These are phyloP conservation scores for Sorghum bicolor DNA, from an alignment of 176 grass and related monocot species.

Conservation along the genomic window DNA sequence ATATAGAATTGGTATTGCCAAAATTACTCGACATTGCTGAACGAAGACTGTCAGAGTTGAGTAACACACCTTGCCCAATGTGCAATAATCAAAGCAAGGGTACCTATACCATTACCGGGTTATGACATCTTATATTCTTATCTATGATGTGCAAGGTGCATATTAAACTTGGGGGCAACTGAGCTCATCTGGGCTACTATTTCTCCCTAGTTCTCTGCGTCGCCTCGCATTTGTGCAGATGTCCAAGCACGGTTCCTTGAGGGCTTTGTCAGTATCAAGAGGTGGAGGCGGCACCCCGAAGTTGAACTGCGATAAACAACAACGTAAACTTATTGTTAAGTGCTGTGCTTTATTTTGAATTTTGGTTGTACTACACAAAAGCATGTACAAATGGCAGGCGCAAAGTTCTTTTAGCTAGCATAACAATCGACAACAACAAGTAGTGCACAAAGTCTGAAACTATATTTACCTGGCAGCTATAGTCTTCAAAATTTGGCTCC, in stretches of 20 bases:
- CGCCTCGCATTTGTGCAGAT: constrained; percentile 60
- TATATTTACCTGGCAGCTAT: constrained; percentile 79
- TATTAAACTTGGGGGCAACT: constrained; percentile 42
- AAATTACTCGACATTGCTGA: not conserved
- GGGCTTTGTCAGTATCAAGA: constrained; percentile 50
- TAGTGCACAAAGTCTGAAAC: not conserved
- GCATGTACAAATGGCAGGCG: not conserved
- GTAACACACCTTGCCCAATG: not conserved
- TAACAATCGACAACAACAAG: not conserved
- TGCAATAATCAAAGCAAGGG: not conserved
- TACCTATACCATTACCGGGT: not conserved
- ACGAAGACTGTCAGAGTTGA: not conserved
- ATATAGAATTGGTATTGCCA: not conserved
- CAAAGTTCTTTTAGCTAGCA: not conserved
- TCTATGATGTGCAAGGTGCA: not conserved
- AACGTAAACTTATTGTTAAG: not conserved
- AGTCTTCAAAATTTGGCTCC: constrained; percentile 88
- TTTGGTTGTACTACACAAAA: not conserved
- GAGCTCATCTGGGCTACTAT: constrained; percentile 1
- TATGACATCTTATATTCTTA: not conserved
- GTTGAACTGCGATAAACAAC: constrained; percentile 58
- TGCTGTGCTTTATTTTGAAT: not conserved
- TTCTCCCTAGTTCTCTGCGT: constrained; percentile 39
- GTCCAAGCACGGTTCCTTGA: constrained; percentile 79
- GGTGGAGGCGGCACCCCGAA: constrained; percentile 61